Conservation (phyloP, 176 grass and related monocot genomes). For the Ampelocalamus luodianensis region DNA sequence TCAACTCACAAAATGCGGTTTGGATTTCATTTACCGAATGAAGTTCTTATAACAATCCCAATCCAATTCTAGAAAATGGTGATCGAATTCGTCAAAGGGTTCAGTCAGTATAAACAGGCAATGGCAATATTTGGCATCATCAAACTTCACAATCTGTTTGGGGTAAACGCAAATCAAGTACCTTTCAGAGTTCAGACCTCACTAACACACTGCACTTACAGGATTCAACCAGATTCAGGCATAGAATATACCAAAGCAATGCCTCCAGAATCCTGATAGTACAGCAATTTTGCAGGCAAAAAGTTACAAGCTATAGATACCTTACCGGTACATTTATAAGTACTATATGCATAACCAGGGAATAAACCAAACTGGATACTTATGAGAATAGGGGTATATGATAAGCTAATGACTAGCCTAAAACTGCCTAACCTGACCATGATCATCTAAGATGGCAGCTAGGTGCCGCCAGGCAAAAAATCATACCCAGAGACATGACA, state of each 20-base stretch:
- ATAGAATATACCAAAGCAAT: background rate
- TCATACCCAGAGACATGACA: conserved; percentile 36
- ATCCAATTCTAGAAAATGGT: background rate
- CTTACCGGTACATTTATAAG: conserved; percentile 28
- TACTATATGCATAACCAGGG: conserved; percentile 45
- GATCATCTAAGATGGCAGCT: conserved; percentile 36
- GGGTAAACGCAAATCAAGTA: background rate
- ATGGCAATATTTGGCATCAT: background rate
- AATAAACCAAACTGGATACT: conserved; percentile 40
- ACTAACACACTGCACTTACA: background rate
- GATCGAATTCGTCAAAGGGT: background rate
- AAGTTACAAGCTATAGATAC: background rate
- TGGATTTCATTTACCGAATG: background rate
- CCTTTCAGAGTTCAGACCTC: background rate
- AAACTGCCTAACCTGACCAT: conserved; percentile 36
- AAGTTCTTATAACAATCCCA: background rate
- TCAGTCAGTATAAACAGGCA: background rate
- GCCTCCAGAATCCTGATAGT: background rate
- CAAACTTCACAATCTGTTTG: background rate
- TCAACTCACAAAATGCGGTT: background rate
- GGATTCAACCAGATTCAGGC: background rate
- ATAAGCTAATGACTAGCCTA: conserved; percentile 50
- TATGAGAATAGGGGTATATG: conserved; percentile 36
- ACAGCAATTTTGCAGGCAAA: conserved; percentile 10
- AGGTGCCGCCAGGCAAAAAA: conserved; percentile 30